Evolutionary conservation across 768 basidiomycete genomes (phyloP).

Genomic region (Cytidiella melzeri): DNA sequence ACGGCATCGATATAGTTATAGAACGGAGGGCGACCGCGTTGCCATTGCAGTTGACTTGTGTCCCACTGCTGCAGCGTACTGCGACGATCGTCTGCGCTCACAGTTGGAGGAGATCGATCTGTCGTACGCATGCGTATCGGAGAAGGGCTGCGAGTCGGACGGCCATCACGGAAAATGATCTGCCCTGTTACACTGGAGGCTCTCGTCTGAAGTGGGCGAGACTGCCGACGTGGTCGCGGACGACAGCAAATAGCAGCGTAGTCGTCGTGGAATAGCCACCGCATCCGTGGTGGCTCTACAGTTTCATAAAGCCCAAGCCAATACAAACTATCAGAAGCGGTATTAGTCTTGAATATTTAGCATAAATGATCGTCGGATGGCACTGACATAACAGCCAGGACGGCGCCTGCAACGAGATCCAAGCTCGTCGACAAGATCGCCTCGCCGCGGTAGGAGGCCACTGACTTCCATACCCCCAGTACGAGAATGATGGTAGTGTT

Average conservation of each 20-base stretch:
- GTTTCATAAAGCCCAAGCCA: background rate
- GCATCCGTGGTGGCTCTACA: background rate
- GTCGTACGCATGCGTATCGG: too few species aligned
- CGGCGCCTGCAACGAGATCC: background rate
- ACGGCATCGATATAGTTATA: conserved; percentile 11
- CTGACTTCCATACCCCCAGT: background rate
- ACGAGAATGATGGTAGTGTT: background rate
- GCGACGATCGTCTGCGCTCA: too few species aligned
- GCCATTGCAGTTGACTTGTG: conserved; percentile 11
- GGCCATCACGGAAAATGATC: too few species aligned
- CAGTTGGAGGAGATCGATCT: too few species aligned
- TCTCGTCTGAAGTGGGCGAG: too few species aligned
- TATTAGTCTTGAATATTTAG: background rate
- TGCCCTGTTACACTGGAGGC: too few species aligned
- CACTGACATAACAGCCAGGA: background rate
- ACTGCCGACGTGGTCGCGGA: too few species aligned
- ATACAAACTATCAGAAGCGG: background rate
- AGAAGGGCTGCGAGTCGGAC: too few species aligned
- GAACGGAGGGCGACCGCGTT: conserved; percentile 3
- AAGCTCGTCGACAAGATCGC: background rate
- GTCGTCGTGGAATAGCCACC: background rate
- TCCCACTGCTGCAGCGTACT: too few species aligned
- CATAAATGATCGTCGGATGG: background rate
- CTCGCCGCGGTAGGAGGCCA: background rate
- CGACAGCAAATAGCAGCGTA: too few species aligned